Evolutionary conservation across 306 rosid species (phyloP).

Genomic region (Citrullus amarus): DNA sequence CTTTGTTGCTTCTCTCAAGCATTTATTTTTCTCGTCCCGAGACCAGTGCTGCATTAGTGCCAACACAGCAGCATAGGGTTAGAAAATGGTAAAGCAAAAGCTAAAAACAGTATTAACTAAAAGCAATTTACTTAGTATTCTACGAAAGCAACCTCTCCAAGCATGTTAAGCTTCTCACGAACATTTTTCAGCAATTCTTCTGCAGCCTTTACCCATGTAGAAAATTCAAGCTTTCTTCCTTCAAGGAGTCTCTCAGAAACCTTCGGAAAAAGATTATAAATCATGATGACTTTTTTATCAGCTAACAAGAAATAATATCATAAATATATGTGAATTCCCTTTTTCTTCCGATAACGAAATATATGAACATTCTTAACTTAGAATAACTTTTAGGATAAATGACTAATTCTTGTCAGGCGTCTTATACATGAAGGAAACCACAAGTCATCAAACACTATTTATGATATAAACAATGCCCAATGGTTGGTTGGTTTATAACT

Average conservation of each 20-base stretch:
- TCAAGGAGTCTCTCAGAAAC: slow-evolving; percentile 55
- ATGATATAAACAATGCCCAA: not conserved
- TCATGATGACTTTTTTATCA: not conserved
- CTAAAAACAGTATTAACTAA: not conserved
- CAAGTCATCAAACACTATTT: not conserved
- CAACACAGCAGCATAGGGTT: not conserved
- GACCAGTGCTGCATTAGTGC: slow-evolving; percentile 59
- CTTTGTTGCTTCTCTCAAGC: slow-evolving; percentile 72
- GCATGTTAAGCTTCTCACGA: slow-evolving; percentile 71
- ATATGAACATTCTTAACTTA: not conserved
- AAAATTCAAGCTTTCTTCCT: slow-evolving; percentile 66
- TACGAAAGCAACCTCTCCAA: slow-evolving; percentile 47
- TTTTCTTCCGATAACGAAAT: too few species aligned
- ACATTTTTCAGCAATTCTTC: slow-evolving; percentile 48
- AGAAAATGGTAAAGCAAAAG: not conserved
- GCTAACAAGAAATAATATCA: not conserved
- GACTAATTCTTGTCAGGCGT: not conserved
- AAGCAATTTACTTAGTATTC: not conserved
- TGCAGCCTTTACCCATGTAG: slow-evolving; percentile 57
- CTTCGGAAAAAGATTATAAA: slow-evolving; percentile 25
- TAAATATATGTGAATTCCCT: too few species aligned
- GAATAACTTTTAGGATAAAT: not conserved
- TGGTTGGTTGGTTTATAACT: not conserved
- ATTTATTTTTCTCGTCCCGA: slow-evolving; percentile 66
- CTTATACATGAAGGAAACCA: not conserved